Evolutionary conservation across 352 stramenopile species (phyloP).

Genomic region (Phytophthora crassamura): DNA sequence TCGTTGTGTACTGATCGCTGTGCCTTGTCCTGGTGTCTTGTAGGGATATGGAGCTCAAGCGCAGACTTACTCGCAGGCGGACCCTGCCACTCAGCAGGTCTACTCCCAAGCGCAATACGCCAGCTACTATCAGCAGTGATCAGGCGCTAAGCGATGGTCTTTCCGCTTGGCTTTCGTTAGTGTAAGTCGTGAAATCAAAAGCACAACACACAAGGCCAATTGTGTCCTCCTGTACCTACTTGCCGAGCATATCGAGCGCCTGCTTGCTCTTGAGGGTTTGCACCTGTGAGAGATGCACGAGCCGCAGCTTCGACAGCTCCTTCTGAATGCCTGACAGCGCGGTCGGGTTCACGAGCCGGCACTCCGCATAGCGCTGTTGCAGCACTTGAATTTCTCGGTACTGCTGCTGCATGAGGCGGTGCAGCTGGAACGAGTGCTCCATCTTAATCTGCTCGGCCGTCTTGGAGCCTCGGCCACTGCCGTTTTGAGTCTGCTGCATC

Average conservation of each 20-base stretch:
- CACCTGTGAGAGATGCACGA: conserved; percentile 85
- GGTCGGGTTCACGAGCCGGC: conserved; percentile 68
- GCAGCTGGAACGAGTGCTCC: conserved; percentile 87
- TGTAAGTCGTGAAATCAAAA: conserved; percentile 9
- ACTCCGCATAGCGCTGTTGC: conserved; percentile 87
- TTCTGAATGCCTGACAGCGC: conserved; percentile 85
- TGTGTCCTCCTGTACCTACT: conserved; percentile 36
- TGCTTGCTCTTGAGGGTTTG: conserved; percentile 90
- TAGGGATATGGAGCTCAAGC: conserved; percentile 65
- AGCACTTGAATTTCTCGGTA: conserved; percentile 88
- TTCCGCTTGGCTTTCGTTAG: not conserved
- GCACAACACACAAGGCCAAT: conserved; percentile 17
- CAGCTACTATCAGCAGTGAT: conserved; percentile 72
- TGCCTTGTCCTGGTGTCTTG: conserved; percentile 23
- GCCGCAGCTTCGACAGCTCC: conserved; percentile 83
- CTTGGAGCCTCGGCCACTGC: conserved; percentile 29
- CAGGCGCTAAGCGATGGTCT: conserved; percentile 1
- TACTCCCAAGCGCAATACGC: conserved; percentile 71
- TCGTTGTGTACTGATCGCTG: conserved; percentile 20
- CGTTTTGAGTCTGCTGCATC: conserved; percentile 29
- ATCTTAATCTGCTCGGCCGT: conserved; percentile 78
- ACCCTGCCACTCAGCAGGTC: conserved; percentile 37
- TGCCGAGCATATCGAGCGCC: conserved; percentile 73
- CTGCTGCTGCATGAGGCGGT: conserved; percentile 89
- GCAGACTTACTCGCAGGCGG: conserved; percentile 55